Evolutionary conservation across 2,329 filamentous ascomycete species (phyloP), one percentile per base, ranked within the genome.

Genomic region (Microsporum audouinii): DNA sequence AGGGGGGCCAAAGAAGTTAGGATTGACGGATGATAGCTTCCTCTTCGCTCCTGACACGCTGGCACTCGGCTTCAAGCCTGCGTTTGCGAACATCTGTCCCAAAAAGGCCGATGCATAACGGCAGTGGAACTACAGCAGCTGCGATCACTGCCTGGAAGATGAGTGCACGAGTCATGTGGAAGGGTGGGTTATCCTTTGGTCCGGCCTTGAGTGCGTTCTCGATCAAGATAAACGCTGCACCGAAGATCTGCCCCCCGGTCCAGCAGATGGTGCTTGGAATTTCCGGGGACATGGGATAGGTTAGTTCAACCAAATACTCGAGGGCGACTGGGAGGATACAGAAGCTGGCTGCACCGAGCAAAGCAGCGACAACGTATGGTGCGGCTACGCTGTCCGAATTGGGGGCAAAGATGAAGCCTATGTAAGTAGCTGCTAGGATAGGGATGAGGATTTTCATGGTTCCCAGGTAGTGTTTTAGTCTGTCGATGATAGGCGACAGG

Each of bases 271-370:
- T 90, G 64, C 84, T 88, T 0, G 88, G 89, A 51, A 96, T 82
- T 74, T 95, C 92, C 0, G 94, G 91, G 45, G 85, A 87, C 31
- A 95, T 84, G 0, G 94, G 94, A 69, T 94, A 89, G 3, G 88
- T 91, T 62, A 96, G 82, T 72, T 97, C 90, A 58, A 89, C 88
- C 14, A 96, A 78, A 67, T 88, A 91, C 74, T 99, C 94, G 57
- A 97, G 81, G 4, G 85, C 88, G 41, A 96, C 82, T 2, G 94
- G 94, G 0, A 97, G 80, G 2, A 97, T 77, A 23, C 82, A 82
- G 75, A 97, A 97, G 7, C 82, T 85, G 0, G 89, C 77, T 0
- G 90, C 91, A 51, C 94, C 94, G 2, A 96, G 79, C 14, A 95
- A 64, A 1, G 86, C 84, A 65, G 89, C 83, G 14, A 95, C 81